Evolutionary conservation across 768 basidiomycete species (phyloP).

Genomic region (Tricholoma sp.): DNA sequence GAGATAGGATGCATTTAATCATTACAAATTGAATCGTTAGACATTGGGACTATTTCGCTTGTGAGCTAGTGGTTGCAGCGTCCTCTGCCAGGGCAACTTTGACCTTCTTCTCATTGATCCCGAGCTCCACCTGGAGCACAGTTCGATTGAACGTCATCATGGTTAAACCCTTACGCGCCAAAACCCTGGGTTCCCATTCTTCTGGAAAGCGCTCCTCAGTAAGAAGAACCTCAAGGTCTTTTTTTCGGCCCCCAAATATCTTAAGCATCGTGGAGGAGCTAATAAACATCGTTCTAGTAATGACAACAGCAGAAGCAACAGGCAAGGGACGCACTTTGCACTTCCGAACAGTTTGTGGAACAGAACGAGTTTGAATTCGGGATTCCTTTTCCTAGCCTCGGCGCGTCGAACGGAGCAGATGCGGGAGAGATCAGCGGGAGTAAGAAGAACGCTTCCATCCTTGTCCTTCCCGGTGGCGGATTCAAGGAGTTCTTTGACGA

Average conservation of each 20-base stretch:
- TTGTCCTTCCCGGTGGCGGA: conserved; percentile 55
- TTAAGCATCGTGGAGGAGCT: conserved; percentile 61
- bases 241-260: conserved; percentile 60
- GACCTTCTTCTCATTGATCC: conserved; percentile 34
- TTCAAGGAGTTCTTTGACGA: conserved; percentile 52
- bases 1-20: no score
- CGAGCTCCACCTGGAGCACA: conserved; percentile 35
- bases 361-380: conserved; percentile 44
- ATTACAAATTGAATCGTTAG: no score
- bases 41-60: background rate
- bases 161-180: conserved; percentile 55
- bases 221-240: conserved; percentile 51
- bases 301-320: background rate
- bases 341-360: conserved; percentile 61
- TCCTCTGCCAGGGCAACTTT: conserved; percentile 3
- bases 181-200: conserved; percentile 62
- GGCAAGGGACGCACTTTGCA: conserved; percentile 42
- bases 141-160: conserved; percentile 49
- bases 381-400: conserved; percentile 48
- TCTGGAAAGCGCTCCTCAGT: conserved; percentile 66
- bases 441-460: conserved; percentile 44
- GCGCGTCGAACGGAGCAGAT: conserved; percentile 57
- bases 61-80: background rate
- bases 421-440: conserved; percentile 51
- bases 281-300: background rate